Evolutionary conservation across 2,329 filamentous ascomycete species (phyloP).

Genomic region (Nannizzia gypsea): DNA sequence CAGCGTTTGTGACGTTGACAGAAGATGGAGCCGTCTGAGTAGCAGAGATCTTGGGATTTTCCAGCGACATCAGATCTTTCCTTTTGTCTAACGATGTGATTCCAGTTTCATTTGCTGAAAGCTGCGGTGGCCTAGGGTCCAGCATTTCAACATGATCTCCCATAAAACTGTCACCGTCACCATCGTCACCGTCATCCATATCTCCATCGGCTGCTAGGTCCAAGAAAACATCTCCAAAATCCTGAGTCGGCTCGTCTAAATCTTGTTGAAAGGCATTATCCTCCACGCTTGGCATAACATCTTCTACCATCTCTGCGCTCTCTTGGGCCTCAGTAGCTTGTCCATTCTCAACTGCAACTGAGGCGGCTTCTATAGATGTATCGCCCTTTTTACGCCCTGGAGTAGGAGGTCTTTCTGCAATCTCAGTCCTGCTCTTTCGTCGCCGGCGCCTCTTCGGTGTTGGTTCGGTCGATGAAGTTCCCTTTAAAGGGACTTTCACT

Average conservation of each 20-base stretch:
- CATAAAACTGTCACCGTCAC: slow-evolving; percentile 12
- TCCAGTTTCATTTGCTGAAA: slow-evolving; percentile 15
- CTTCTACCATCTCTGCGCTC: background rate
- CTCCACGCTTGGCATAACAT: background rate
- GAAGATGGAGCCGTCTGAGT: slow-evolving; percentile 21
- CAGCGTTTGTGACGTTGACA: slow-evolving; percentile 25
- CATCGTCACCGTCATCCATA: slow-evolving; percentile 5
- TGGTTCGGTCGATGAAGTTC: slow-evolving; percentile 20
- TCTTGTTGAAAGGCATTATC: background rate
- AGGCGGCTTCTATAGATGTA: slow-evolving; percentile 7
- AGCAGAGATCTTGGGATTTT: slow-evolving; percentile 24
- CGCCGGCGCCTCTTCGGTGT: slow-evolving; percentile 33
- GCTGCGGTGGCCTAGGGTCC: slow-evolving; percentile 16
- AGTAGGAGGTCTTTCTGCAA: slow-evolving; percentile 23
- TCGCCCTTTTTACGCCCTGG: slow-evolving; percentile 17
- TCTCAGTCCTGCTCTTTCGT: slow-evolving; percentile 33
- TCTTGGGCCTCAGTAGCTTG: slow-evolving; percentile 1
- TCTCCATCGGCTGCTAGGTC: slow-evolving; percentile 16
- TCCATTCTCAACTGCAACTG: slow-evolving; percentile 10
- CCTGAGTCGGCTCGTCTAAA: background rate
- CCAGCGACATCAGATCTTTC: slow-evolving; percentile 25
- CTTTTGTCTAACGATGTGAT: slow-evolving; percentile 9
- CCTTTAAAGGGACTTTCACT: slow-evolving; percentile 33
- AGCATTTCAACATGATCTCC: slow-evolving; percentile 22
- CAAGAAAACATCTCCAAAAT: slow-evolving; percentile 22